A percentile compares a stretch with the other conserved stretches of the same genome.
Evolutionary conservation across 768 basidiomycete genomes (phyloP).

Genomic region (Suillus subluteus): DNA sequence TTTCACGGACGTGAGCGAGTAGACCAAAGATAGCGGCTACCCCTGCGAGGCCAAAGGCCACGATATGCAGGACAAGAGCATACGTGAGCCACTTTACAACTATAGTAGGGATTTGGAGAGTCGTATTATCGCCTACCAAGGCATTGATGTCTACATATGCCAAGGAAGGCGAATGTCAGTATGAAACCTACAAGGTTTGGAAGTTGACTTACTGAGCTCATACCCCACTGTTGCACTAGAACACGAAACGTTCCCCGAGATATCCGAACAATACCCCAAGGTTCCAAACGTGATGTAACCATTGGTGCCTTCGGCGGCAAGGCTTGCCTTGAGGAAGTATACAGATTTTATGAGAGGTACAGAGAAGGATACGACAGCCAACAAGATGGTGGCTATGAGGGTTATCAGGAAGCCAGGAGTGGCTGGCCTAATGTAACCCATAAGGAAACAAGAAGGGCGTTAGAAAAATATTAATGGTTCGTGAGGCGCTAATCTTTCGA

Average conservation of each 20-base stretch:
- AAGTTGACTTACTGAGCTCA: conserved; percentile 68
- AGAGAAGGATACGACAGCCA: conserved; percentile 88
- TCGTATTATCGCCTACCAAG: conserved; percentile 69
- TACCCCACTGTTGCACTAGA: conserved; percentile 86
- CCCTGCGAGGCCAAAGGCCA: conserved; percentile 77
- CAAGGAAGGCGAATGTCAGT: background rate
- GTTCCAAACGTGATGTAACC: conserved; percentile 86
- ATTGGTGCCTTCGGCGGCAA: conserved; percentile 47
- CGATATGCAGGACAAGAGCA: conserved; percentile 87
- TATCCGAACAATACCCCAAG: conserved; percentile 81
- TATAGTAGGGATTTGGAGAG: conserved; percentile 76
- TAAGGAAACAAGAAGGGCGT: conserved; percentile 28
- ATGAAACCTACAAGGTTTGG: conserved; percentile 8
- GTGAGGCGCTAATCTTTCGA: background rate
- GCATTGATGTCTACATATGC: conserved; percentile 70
- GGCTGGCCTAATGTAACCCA: conserved; percentile 78
- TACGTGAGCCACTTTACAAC: conserved; percentile 96
- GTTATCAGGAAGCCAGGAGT: conserved; percentile 90
- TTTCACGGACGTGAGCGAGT: conserved; percentile 85
- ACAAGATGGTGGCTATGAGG: conserved; percentile 73
- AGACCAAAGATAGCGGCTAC: conserved; percentile 80
- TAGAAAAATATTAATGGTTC: background rate
- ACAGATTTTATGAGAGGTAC: conserved; percentile 89
- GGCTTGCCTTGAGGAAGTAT: conserved; percentile 82
- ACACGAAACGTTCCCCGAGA: conserved; percentile 64